Percentiles rank a stretch among this genome's conserved stretches.
phyloP scores from a whole-genome alignment of 2,329 filamentous ascomycete species.

The Xylariaceae sp. region DNA sequence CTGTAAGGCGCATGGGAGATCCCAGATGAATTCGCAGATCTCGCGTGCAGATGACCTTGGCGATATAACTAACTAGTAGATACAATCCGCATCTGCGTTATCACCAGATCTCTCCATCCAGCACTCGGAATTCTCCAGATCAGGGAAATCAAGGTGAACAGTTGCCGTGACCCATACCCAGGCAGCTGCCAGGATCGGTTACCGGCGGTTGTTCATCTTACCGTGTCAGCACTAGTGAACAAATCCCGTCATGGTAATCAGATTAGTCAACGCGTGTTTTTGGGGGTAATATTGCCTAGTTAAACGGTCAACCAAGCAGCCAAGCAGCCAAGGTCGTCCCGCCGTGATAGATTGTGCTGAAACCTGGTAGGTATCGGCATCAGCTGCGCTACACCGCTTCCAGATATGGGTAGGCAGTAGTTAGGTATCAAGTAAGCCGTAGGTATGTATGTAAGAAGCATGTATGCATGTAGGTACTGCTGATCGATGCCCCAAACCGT shows the following conservation, averaged over 20 bases:
- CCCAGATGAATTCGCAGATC: slow-evolving; percentile 4
- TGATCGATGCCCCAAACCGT: slow-evolving; percentile 14
- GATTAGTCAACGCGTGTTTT: background rate
- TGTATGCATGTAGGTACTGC: too few species aligned
- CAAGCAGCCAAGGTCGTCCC: too few species aligned
- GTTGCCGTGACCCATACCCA: background rate
- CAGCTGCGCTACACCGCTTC: slow-evolving; percentile 21
- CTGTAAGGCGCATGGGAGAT: background rate
- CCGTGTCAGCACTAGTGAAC: background rate
- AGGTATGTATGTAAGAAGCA: too few species aligned
- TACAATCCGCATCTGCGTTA: background rate
- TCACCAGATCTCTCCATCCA: slow-evolving; percentile 9
- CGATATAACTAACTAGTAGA: slow-evolving; percentile 7
- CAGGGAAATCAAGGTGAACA: background rate
- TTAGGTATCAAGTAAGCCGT: too few species aligned
- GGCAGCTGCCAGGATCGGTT: background rate
- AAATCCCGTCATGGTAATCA: background rate
- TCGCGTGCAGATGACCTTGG: slow-evolving; percentile 10
- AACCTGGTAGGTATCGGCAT: slow-evolving; percentile 1
- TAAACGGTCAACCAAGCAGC: too few species aligned
- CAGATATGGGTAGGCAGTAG: too few species aligned
- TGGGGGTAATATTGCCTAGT: background rate
- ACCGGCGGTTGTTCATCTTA: background rate
- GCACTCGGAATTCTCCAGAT: slow-evolving; percentile 5
- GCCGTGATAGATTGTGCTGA: slow-evolving; percentile 9